Evolutionary conservation across 495 filamentous ascomycete species (phyloP), one percentile per base, ranked within the genome.

Genomic region (Hyaloscypha hepaticicola): DNA sequence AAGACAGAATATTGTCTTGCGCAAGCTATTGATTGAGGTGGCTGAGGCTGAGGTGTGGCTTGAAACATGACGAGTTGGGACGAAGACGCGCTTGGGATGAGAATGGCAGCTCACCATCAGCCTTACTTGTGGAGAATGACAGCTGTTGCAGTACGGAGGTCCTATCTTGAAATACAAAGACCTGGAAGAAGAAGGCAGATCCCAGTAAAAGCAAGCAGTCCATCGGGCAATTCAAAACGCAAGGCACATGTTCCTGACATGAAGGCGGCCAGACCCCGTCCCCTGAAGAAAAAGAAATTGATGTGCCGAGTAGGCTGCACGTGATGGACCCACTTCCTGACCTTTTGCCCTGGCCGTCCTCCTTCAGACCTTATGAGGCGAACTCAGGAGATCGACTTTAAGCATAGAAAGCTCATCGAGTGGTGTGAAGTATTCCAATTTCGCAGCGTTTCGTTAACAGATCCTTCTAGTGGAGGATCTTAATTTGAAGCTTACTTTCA

Each of bases 271-370:
- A 3, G 6, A 0, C 4, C 9, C 38, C 11, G n/a, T n/a, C n/a
- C n/a, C n/a, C n/a, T n/a, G n/a, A n/a, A n/a, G 38, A 45, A 45
- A 45, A 45, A 45, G 38, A 45, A 41, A 41, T n/a, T n/a, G n/a
- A n/a, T n/a, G n/a, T n/a, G n/a, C n/a, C n/a, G n/a, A n/a, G n/a
- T n/a, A n/a, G n/a, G n/a, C n/a, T n/a, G 31, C 31, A 33, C 31
- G 31, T 33, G 31, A 33, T 3, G 11, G 38, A 14, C 38, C 38
- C 38, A 11, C 38, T 11, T 45, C 19, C 31, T 16, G 12, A 45
- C 38, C 38, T 45, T 21, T 19, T 24, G 21, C 3, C 21, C 21
- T 53, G 50, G 25, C 50, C 21, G 50, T 53, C 50, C 26, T 19
- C 4, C 50, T 53, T 53, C 50, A 53, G 25, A 27, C 50, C 50